These are phyloP conservation scores for Peniophora sp. DNA, from an alignment of 1,284 basidiomycete species.

Conservation along the genomic window DNA sequence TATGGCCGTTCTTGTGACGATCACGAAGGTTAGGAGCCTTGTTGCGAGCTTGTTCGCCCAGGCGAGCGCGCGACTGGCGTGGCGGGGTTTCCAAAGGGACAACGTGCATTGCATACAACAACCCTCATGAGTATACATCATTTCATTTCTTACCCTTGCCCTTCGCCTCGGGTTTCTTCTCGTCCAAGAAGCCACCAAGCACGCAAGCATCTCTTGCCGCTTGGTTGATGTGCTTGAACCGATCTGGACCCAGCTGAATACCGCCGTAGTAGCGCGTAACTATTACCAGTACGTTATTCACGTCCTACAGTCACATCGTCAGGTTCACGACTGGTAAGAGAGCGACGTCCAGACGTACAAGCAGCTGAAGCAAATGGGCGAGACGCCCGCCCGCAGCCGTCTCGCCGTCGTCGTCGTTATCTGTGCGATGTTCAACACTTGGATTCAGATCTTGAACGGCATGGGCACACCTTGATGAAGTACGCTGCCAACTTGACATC, in stretches of 20 bases:
- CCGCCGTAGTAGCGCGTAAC: conserved; percentile 81
- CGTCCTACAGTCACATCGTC: conserved; percentile 37
- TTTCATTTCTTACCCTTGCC: conserved; percentile 4
- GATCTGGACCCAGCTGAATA: conserved; percentile 76
- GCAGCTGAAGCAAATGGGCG: conserved; percentile 81
- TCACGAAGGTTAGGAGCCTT: too few relatives aligned
- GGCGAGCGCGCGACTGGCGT: too few relatives aligned
- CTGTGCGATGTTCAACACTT: conserved; percentile 29
- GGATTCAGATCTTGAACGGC: background rate
- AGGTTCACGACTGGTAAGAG: background rate
- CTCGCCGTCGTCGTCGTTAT: conserved; percentile 93
- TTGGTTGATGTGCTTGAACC: conserved; percentile 91
- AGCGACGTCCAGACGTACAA: conserved; percentile 39
- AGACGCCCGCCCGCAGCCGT: conserved; percentile 83
- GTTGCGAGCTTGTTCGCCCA: too few relatives aligned
- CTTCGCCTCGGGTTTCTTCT: conserved; percentile 2
- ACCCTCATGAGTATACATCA: too few relatives aligned
- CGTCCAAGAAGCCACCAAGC: conserved; percentile 62
- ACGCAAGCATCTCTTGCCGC: conserved; percentile 83
- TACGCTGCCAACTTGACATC: conserved; percentile 58
- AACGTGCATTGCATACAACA: too few relatives aligned
- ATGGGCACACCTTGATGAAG: conserved; percentile 61
- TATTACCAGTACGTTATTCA: conserved; percentile 77
- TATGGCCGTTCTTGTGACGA: too few relatives aligned
- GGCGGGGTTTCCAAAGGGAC: too few relatives aligned